phyloP scores from a whole-genome alignment of 1,139 yeast species.

The Taphrina sp. region DNA sequence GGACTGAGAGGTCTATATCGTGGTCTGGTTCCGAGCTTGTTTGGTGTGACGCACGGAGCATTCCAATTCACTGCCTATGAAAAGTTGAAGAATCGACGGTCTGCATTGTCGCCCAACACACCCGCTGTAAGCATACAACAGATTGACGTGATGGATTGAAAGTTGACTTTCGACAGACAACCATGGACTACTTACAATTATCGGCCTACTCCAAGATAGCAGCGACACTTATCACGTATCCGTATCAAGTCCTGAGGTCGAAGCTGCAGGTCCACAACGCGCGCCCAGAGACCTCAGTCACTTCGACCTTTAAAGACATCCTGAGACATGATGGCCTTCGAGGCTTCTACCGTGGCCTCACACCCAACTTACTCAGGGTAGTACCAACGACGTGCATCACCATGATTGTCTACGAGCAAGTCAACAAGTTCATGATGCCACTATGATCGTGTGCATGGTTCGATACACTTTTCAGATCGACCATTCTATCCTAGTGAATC shows the following conservation, averaged over 20 bases:
- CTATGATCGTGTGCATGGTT: no score
- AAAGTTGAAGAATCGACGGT: constrained; percentile 53
- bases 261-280: constrained; percentile 60
- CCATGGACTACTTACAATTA: constrained; percentile 59
- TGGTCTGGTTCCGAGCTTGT: constrained; percentile 76
- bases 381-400: constrained; percentile 80
- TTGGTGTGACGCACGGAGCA: constrained; percentile 86
- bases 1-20: constrained; percentile 75
- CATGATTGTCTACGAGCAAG: constrained; percentile 70
- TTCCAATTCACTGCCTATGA: constrained; percentile 85
- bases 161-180: constrained; percentile 41
- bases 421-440: constrained; percentile 6
- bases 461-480: no score
- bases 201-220: constrained; percentile 69
- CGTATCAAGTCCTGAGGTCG: constrained; percentile 78
- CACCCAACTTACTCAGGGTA: constrained; percentile 79
- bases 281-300: constrained; percentile 41
- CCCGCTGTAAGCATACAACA: constrained; percentile 32
- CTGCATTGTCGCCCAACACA: not conserved
- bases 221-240: constrained; percentile 71
- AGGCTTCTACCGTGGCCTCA: constrained; percentile 77
- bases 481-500: no score
- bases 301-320: constrained; percentile 42
- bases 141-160: constrained; percentile 14
- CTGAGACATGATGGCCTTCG: constrained; percentile 52